A percentile compares a stretch with the other conserved stretches of the same genome.
Evolutionary conservation across 345 rosid genomes (phyloP).

Genomic region (thale cress (Arabidopsis thaliana)): DNA sequence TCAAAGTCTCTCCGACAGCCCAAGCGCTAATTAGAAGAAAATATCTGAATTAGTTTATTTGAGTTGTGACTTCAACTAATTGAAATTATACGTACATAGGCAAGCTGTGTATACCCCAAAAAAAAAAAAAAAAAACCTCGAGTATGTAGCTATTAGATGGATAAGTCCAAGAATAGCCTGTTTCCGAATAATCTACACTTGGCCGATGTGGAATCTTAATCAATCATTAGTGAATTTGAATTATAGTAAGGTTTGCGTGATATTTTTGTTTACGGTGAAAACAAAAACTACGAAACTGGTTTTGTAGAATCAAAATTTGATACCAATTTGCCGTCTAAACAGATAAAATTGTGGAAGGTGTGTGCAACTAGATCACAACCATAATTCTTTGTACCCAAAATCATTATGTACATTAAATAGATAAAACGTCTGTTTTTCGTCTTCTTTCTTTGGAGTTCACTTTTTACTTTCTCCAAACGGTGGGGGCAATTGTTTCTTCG

Average conservation of each 20-base stretch:
- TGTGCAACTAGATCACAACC: no score
- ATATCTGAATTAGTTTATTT: slow-evolving; percentile 10
- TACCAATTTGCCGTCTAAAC: not conserved
- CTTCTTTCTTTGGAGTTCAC: not conserved
- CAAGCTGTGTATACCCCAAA: slow-evolving; percentile 5
- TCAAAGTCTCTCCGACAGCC: slow-evolving; percentile 34
- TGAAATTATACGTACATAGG: not conserved
- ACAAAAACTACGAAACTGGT: not conserved
- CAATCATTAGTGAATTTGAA: not conserved
- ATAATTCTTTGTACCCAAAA: no score
- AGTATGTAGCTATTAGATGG: not conserved
- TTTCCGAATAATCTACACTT: slow-evolving; percentile 25
- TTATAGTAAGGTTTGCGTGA: not conserved
- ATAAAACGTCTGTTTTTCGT: not conserved
- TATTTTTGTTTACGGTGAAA: not conserved
- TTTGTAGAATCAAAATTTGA: not conserved
- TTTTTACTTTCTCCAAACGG: not conserved
- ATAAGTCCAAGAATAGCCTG: not conserved
- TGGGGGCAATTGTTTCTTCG: not conserved
- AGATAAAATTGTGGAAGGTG: no score
- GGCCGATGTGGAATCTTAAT: slow-evolving; percentile 22
- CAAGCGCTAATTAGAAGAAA: slow-evolving; percentile 32
- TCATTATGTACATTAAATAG: no score
- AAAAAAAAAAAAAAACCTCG: not conserved
- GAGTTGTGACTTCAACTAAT: slow-evolving; percentile 10